phyloP scores from a whole-genome alignment of 2,329 filamentous ascomycete species.

The Colletotrichum sp. region DNA sequence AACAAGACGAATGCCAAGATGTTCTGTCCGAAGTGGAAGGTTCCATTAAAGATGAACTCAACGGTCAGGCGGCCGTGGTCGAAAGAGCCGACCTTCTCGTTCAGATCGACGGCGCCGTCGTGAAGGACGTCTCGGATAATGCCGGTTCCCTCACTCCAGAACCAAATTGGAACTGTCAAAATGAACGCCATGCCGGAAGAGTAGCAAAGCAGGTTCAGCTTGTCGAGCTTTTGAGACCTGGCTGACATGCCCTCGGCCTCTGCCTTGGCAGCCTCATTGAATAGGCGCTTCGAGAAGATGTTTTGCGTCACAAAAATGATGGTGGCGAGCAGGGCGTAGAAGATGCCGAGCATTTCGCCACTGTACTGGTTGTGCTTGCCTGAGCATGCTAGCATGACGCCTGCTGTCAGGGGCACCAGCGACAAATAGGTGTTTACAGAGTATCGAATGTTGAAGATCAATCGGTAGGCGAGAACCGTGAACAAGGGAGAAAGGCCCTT shows the following conservation, averaged over 20 bases:
- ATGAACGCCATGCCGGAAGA: slow-evolving; percentile 94
- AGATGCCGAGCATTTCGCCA: slow-evolving; percentile 87
- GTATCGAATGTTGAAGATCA: slow-evolving; percentile 89
- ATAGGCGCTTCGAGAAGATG: slow-evolving; percentile 96
- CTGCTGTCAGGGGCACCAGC: slow-evolving; percentile 86
- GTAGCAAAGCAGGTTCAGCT: slow-evolving; percentile 95
- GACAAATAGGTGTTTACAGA: slow-evolving; percentile 87
- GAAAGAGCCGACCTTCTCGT: slow-evolving; percentile 67
- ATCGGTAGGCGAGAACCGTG: slow-evolving; percentile 90
- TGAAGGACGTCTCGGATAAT: slow-evolving; percentile 79
- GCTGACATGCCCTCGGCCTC: slow-evolving; percentile 73
- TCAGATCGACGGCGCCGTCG: slow-evolving; percentile 76
- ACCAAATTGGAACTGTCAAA: slow-evolving; percentile 89
- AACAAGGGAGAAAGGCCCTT: slow-evolving; percentile 96
- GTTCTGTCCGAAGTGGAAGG: slow-evolving; percentile 95
- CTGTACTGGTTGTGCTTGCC: slow-evolving; percentile 73
- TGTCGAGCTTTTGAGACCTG: slow-evolving; percentile 84
- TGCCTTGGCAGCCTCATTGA: slow-evolving; percentile 89
- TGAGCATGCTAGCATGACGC: slow-evolving; percentile 96
- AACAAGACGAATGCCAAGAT: slow-evolving; percentile 93
- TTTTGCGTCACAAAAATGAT: slow-evolving; percentile 97
- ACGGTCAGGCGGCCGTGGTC: slow-evolving; percentile 75
- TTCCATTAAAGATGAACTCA: slow-evolving; percentile 97
- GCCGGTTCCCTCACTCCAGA: slow-evolving; percentile 84
- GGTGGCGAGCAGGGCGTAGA: slow-evolving; percentile 88